phyloP scores from a whole-genome alignment of 2,329 filamentous ascomycete species.

The Tympanopsis confertula region DNA sequence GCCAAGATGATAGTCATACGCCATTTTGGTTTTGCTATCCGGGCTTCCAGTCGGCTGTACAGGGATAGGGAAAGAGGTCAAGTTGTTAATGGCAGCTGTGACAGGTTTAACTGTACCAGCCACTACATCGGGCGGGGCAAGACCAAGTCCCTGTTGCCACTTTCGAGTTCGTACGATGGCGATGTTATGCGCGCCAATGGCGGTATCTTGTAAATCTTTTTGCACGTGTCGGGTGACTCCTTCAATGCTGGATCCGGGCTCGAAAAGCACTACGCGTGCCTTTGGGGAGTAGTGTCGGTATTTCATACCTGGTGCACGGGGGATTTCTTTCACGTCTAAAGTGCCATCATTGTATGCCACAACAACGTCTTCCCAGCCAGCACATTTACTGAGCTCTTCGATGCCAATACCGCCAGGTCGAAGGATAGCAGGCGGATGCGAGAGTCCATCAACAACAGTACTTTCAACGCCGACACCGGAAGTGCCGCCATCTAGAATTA shows the following conservation, averaged over 20 bases:
- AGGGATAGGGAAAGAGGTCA: neutral
- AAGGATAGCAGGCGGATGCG: constrained; percentile 41
- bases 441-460: constrained; percentile 54
- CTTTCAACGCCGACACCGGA: constrained; percentile 56
- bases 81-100: neutral
- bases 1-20: too few relatives aligned
- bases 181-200: constrained; percentile 17
- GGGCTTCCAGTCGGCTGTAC: neutral
- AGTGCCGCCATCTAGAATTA: constrained; percentile 50
- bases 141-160: constrained; percentile 13
- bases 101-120: neutral
- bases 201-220: constrained; percentile 16
- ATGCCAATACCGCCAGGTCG: constrained; percentile 50
- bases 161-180: constrained; percentile 18
- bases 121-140: constrained; percentile 24
- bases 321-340: constrained; percentile 32
- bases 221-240: constrained; percentile 11
- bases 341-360: constrained; percentile 46
- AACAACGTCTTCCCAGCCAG: constrained; percentile 46
- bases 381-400: constrained; percentile 39
- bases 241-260: constrained; percentile 22
- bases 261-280: constrained; percentile 44
- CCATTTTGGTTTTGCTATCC: too few relatives aligned
- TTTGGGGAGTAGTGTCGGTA: constrained; percentile 56
- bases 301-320: constrained; percentile 56